These are phyloP conservation scores for Boletus tomentosulus DNA, from an alignment of 768 basidiomycete species.

Conservation along the genomic window DNA sequence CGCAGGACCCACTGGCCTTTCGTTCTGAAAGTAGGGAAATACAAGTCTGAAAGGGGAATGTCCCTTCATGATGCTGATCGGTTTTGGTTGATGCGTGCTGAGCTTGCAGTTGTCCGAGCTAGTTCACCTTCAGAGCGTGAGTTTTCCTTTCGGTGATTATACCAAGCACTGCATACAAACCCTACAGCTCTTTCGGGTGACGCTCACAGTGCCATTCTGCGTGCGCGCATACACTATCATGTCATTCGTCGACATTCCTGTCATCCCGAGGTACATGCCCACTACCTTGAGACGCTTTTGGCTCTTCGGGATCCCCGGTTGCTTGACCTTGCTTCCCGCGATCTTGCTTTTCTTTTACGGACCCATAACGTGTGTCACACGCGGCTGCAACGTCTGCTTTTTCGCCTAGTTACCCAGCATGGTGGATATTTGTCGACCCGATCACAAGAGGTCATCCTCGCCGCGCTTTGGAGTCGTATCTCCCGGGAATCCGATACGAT, in stretches of 20 bases:
- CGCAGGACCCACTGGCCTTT: conserved; percentile 45
- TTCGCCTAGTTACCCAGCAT: conserved; percentile 33
- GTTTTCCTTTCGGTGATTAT: conserved; percentile 1
- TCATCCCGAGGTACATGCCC: conserved; percentile 42
- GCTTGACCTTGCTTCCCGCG: conserved; percentile 30
- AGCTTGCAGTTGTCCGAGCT: conserved; percentile 31
- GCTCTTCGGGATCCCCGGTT: conserved; percentile 24
- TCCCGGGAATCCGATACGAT: neutral
- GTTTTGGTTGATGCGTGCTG: conserved; percentile 59
- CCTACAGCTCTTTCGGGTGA: conserved; percentile 12
- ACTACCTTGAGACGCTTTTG: conserved; percentile 43
- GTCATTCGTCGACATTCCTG: conserved; percentile 35
- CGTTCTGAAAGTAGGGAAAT: conserved; percentile 40
- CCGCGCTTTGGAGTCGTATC: conserved; percentile 34
- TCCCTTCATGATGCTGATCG: conserved; percentile 42
- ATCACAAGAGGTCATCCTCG: conserved; percentile 34
- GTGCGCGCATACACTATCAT: conserved; percentile 40
- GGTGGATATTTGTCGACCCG: conserved; percentile 21
- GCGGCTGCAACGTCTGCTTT: conserved; percentile 39
- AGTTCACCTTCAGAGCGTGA: conserved; percentile 9
- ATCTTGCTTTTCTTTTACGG: conserved; percentile 34
- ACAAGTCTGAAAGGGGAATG: conserved; percentile 39
- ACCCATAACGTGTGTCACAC: conserved; percentile 31
- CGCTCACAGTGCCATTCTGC: conserved; percentile 16
- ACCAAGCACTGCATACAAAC: conserved; percentile 5